Base-by-base conservation (phyloP, 441 rosid genomes). In the Syzygium syzygioides region DNA sequence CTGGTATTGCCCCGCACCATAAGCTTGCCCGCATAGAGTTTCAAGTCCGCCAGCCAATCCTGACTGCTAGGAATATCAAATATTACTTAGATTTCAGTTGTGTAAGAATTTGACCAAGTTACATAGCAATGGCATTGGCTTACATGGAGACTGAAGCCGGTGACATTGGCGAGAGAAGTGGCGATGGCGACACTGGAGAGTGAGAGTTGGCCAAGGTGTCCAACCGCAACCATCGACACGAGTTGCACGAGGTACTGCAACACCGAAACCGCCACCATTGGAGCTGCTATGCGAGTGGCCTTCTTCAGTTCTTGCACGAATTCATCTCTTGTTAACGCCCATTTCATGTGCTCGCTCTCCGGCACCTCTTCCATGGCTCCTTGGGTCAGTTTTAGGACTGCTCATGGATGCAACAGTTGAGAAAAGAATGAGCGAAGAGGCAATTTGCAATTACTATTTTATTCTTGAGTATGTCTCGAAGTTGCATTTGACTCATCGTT, bases 1-100 rank as follows among this genome's bases (percentile, higher is more conserved):
- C 62, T 90, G 92, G 88, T 92, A 92, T 85, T 94, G 92, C 66
- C 90, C 71, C 50, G 96, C 98, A 89, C 98, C 98, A 79, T 88
- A 95, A 12, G 98, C 95, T 93, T 95, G 97, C 4, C 97, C 96
- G 45, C 95, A 94, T 52, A 94, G 89, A 60, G 97, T 94, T 91
- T 95, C 97, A 64, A 95, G 71, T 55, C 93, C 95, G 25, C 96
- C 93, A 4, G 94, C 93, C 90, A 95, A 93, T 57, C 96, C 96
- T 60, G 93, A 91, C 96, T 95, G 91, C 32, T 37, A 54, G 34
- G 88, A 62, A 50, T 34, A 86, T 23, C 26, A 19, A 52, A 48
- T 15, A 6, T 60, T 37, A 60, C 45, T 45, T 30, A 15, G 17
- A 62, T 37, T 71, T 71, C 50, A 20, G 8, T 34, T 62, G 34